Evolutionary conservation across 768 basidiomycete genomes (phyloP).

Genomic region (Nidularia sp.): DNA sequence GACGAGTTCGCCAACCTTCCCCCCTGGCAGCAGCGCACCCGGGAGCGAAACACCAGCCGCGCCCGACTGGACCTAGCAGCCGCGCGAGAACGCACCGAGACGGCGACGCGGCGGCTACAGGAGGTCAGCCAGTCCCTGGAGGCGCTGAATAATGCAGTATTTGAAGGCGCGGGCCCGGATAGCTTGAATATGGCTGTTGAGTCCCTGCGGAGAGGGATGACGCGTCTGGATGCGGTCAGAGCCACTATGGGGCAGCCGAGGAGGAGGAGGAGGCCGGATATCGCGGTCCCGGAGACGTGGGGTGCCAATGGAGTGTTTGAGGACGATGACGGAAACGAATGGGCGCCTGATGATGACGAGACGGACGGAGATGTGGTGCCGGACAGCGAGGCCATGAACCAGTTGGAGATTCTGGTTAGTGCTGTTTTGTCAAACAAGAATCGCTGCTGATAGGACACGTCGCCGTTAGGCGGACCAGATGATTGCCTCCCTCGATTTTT

Average conservation of each 20-base stretch:
- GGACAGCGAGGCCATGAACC: constrained; percentile 11
- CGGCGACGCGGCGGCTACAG: constrained; percentile 6
- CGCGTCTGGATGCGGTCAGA: background rate
- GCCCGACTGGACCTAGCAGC: background rate
- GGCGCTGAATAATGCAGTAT: constrained; percentile 12
- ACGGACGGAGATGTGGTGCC: constrained; percentile 14
- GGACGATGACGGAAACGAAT: constrained; percentile 3
- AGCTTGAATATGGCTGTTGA: constrained; percentile 12
- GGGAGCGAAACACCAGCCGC: background rate
- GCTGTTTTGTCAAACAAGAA: background rate
- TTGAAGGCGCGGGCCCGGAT: constrained; percentile 9
- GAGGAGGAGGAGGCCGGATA: background rate
- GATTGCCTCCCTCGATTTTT: constrained; percentile 12
- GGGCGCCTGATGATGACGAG: constrained; percentile 3
- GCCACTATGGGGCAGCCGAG: background rate
- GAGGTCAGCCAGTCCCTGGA: constrained; percentile 17
- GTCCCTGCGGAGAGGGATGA: constrained; percentile 9
- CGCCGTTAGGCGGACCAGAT: constrained; percentile 26
- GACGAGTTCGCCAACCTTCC: no score
- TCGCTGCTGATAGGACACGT: no score
- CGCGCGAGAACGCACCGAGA: background rate
- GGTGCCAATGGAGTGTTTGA: background rate
- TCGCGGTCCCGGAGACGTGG: no score
- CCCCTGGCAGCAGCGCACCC: background rate
- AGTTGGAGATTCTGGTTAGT: constrained; percentile 25